These are phyloP conservation scores for Colletotrichum sp. DNA, from an alignment of 2,329 filamentous ascomycete species.

Conservation along the genomic window DNA sequence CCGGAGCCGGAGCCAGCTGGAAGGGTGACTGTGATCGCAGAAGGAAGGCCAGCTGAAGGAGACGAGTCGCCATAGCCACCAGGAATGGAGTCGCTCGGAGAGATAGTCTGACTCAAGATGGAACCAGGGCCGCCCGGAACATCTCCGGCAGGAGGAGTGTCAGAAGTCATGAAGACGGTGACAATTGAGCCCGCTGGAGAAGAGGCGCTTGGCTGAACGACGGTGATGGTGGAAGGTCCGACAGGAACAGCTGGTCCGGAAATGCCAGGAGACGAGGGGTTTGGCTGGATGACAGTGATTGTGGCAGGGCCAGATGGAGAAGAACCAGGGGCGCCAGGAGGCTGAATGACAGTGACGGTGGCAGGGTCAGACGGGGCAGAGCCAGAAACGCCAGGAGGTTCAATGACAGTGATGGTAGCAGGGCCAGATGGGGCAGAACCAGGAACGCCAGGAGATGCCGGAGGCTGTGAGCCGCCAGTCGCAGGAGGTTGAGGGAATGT, in stretches of 20 bases:
- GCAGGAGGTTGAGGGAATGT: not conserved
- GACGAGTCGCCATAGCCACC: slow-evolving; percentile 2
- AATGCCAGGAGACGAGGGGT: not conserved
- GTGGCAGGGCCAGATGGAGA: not conserved
- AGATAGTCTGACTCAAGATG: not conserved
- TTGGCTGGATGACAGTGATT: not conserved
- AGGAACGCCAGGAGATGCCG: not conserved
- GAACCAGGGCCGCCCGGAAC: not conserved
- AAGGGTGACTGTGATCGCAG: not conserved
- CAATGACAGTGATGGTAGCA: not conserved
- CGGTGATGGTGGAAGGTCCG: not conserved
- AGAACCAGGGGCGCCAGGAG: not conserved
- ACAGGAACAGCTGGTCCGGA: not conserved
- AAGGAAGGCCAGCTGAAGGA: not conserved
- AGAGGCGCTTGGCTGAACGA: not conserved
- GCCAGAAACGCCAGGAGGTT: not conserved
- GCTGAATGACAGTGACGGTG: not conserved
- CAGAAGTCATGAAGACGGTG: not conserved
- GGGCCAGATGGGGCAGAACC: not conserved
- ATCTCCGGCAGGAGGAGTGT: not conserved
- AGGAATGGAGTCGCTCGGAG: not conserved
- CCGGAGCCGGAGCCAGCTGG: not conserved
- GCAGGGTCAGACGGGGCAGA: not conserved
- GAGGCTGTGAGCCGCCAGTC: not conserved
- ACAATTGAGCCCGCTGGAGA: not conserved